A percentile compares a stretch with the other conserved stretches of the same genome.
Evolutionary conservation across 2,329 filamentous ascomycete species (phyloP).

Genomic region (Cladosporium austrohemisphaericum): DNA sequence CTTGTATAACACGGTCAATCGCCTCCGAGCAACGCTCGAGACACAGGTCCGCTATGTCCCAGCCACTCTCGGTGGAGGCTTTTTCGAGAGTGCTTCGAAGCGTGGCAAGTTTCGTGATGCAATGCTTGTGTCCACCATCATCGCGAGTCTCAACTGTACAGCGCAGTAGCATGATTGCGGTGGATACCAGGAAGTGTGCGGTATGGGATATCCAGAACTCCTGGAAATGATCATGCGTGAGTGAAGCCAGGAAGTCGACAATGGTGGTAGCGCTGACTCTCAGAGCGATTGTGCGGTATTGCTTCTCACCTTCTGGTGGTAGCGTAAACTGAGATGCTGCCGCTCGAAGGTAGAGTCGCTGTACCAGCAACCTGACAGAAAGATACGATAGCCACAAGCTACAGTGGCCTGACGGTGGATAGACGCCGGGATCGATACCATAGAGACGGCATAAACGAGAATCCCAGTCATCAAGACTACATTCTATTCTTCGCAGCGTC

Average conservation of each 20-base stretch:
- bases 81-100: neutral
- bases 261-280: too few relatives aligned
- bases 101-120: too few relatives aligned
- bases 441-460: too few relatives aligned
- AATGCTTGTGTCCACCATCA: neutral
- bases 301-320: too few relatives aligned
- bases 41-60: neutral
- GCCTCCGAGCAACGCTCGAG: neutral
- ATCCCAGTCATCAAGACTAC: too few relatives aligned
- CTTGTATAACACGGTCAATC: neutral
- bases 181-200: neutral
- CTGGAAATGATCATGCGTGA: neutral
- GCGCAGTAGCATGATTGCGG: neutral
- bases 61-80: neutral
- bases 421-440: too few relatives aligned
- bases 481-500: too few relatives aligned
- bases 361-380: neutral
- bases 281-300: too few relatives aligned
- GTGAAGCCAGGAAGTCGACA: too few relatives aligned
- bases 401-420: neutral
- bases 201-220: neutral
- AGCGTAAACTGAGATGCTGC: neutral
- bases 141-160: neutral
- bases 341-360: neutral
- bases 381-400: neutral